These are phyloP conservation scores for Zygnema cylindricum DNA, from an alignment of 139 green algal genomes.

Conservation along the genomic window DNA sequence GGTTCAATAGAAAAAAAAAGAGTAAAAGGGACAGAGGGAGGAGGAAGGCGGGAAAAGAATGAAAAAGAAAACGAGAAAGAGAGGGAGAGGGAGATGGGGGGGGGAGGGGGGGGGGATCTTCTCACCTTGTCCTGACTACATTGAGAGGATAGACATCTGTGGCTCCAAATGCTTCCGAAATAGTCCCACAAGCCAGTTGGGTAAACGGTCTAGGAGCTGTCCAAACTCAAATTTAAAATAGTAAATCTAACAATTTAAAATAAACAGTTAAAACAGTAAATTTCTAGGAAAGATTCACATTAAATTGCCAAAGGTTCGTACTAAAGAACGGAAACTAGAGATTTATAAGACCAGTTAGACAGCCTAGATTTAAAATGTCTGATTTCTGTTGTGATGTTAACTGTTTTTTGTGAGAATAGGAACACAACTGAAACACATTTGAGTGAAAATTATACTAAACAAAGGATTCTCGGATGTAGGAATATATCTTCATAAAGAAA, in stretches of 20 bases:
- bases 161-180: conserved; percentile 64
- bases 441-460: too few relatives aligned
- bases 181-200: conserved; percentile 28
- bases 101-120: too few relatives aligned
- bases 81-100: too few relatives aligned
- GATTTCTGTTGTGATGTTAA: too few relatives aligned
- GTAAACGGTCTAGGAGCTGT: neutral
- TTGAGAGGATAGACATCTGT: conserved; percentile 50
- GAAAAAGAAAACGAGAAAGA: neutral
- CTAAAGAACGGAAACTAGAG: conserved; percentile 68
- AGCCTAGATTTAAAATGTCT: too few relatives aligned
- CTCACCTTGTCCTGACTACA: conserved; percentile 58
- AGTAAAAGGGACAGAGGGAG: too few relatives aligned
- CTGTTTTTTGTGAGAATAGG: too few relatives aligned
- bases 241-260: conserved; percentile 84
- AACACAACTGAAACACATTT: too few relatives aligned
- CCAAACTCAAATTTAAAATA: conserved; percentile 74
- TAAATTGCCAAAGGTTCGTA: conserved; percentile 90
- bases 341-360: too few relatives aligned
- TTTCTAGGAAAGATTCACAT: conserved; percentile 91
- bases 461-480: too few relatives aligned
- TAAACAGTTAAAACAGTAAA: conserved; percentile 81
- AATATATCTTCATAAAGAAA: too few relatives aligned
- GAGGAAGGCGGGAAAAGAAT: too few relatives aligned
- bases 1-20: neutral